These are phyloP conservation scores for Tuber melanosporum DNA, from an alignment of 495 filamentous ascomycete genomes.

Conservation along the genomic window DNA sequence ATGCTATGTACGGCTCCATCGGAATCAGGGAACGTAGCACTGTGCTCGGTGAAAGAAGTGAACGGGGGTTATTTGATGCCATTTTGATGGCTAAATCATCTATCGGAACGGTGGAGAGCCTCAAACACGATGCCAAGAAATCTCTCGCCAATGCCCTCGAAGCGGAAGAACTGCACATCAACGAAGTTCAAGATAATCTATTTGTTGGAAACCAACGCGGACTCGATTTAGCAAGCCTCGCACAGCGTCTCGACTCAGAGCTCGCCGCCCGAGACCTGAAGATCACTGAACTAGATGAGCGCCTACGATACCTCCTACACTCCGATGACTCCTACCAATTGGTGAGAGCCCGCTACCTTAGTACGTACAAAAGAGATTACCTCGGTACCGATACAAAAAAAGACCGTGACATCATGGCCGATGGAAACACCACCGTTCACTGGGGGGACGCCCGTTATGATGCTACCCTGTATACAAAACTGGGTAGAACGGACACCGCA, in stretches of 20 bases:
- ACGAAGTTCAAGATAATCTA: background rate
- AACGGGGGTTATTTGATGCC: background rate
- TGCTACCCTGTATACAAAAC: background rate
- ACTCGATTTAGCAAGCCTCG: background rate
- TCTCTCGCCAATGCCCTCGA: background rate
- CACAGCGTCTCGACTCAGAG: background rate
- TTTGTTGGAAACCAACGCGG: background rate
- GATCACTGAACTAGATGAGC: background rate
- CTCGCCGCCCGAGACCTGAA: background rate
- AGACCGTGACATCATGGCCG: background rate
- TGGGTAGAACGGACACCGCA: background rate
- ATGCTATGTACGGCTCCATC: background rate
- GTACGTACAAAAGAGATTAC: background rate
- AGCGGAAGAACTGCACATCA: background rate
- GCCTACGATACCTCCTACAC: background rate
- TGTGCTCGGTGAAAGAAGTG: background rate
- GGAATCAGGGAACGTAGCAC: background rate
- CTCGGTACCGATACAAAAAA: background rate
- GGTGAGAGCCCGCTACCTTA: background rate
- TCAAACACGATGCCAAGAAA: background rate
- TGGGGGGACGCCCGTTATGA: background rate
- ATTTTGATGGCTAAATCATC: slow-evolving; percentile 1
- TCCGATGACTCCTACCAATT: background rate
- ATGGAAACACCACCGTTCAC: background rate
- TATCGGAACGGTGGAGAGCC: background rate